Conservation (phyloP, 2,329 filamentous ascomycete genomes). For the Botrytis paeoniae region DNA sequence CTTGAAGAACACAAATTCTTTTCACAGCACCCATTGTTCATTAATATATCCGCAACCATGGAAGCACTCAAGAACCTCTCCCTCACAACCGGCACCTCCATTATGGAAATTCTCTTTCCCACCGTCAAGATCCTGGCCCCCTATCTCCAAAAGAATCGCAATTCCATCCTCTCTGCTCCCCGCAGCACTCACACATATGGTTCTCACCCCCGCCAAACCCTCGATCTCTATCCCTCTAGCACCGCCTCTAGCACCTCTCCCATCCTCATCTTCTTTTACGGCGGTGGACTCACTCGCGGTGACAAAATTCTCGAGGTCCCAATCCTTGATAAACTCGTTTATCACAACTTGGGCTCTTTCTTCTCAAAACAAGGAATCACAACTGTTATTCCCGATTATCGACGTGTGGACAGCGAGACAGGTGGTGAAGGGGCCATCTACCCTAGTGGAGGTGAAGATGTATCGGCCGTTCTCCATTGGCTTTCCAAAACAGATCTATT, state of each 20-base stretch:
- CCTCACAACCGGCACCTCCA: conserved; percentile 23
- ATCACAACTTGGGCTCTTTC: conserved; percentile 35
- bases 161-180: conserved; percentile 30
- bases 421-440: conserved; percentile 34
- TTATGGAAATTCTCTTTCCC: conserved; percentile 26
- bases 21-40: not conserved
- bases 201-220: conserved; percentile 33
- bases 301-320: conserved; percentile 27
- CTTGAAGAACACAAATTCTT: not conserved
- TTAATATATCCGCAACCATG: conserved; percentile 22
- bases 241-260: conserved; percentile 18
- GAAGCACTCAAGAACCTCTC: conserved; percentile 29
- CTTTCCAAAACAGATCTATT: conserved; percentile 29
- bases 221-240: conserved; percentile 34
- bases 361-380: conserved; percentile 33
- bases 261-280: conserved; percentile 36
- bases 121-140: conserved; percentile 33
- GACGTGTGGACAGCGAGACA: conserved; percentile 28
- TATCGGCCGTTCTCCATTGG: conserved; percentile 23
- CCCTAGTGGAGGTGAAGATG: conserved; percentile 35
- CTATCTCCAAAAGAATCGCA: conserved; percentile 28
- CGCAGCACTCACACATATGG: conserved; percentile 30
- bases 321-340: conserved; percentile 29
- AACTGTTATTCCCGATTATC: conserved; percentile 34
- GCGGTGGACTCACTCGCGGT: conserved; percentile 34